phyloP scores from a whole-genome alignment of 192 early-diverging fungal species.

The Oehlia diaphana region DNA sequence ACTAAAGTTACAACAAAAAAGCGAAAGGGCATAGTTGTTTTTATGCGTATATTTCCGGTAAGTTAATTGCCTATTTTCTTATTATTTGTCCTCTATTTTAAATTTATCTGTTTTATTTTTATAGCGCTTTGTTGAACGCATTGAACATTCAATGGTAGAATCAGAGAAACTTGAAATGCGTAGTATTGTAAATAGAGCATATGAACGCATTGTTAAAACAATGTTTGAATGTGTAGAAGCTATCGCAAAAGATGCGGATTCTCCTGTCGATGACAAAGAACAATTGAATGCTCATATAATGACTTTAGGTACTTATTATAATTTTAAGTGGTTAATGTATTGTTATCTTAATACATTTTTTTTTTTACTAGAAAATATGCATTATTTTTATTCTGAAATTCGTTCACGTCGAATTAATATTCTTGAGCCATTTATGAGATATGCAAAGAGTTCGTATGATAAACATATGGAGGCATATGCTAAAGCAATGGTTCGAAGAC shows the following conservation, averaged over 20 bases:
- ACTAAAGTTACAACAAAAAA: constrained; percentile 86
- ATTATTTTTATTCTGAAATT: constrained; percentile 83
- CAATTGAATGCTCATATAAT: constrained; percentile 88
- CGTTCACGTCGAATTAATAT: constrained; percentile 70
- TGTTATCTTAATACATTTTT: not conserved
- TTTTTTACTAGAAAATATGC: constrained; percentile 83
- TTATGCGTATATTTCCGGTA: constrained; percentile 88
- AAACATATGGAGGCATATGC: constrained; percentile 80
- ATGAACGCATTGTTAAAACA: constrained; percentile 75
- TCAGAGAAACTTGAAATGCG: constrained; percentile 67
- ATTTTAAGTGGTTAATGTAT: not conserved
- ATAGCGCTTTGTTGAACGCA: constrained; percentile 75
- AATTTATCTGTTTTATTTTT: not conserved
- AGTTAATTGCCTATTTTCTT: constrained; percentile 3
- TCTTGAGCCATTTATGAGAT: constrained; percentile 79
- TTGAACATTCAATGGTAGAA: constrained; percentile 63
- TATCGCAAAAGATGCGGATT: constrained; percentile 73
- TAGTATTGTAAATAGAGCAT: constrained; percentile 71
- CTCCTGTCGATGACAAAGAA: constrained; percentile 86
- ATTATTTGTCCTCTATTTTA: not conserved
- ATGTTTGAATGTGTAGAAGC: constrained; percentile 90
- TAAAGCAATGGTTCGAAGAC: constrained; percentile 83
- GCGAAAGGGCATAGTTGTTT: constrained; percentile 86
- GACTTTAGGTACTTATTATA: constrained; percentile 56
- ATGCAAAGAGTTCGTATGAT: constrained; percentile 83